phyloP scores from a whole-genome alignment of 176 grass and related monocot genomes.

The Paspalum vaginatum region DNA sequence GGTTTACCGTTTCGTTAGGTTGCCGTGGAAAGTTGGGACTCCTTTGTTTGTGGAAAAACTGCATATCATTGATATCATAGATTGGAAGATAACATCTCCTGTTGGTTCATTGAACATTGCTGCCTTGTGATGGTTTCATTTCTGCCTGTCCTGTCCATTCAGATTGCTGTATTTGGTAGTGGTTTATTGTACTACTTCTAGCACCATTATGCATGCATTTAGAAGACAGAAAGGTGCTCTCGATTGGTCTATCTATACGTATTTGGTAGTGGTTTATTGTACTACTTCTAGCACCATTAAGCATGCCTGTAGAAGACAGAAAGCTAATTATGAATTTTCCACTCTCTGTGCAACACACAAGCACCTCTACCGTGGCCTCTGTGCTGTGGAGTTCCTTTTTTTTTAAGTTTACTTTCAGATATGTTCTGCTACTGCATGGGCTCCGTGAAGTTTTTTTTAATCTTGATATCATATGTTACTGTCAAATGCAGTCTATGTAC shows the following conservation, averaged over 20 bases:
- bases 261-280: too few relatives aligned
- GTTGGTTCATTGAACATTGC: slow-evolving; percentile 6
- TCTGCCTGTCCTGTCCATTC: not conserved
- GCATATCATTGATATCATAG: not conserved
- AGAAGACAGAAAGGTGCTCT: not conserved
- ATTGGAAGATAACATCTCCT: not conserved
- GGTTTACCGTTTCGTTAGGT: not conserved
- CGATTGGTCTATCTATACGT: not conserved
- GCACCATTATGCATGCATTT: not conserved
- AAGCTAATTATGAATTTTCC: too few relatives aligned
- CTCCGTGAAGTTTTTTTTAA: not conserved
- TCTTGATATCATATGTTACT: not conserved
- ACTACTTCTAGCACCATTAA: too few relatives aligned
- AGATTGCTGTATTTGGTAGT: slow-evolving; percentile 17
- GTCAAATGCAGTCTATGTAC: not conserved
- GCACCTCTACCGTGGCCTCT: not conserved
- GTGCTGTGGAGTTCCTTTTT: not conserved
- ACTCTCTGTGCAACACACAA: not conserved
- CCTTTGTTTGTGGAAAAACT: not conserved
- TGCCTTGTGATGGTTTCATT: slow-evolving; percentile 26
- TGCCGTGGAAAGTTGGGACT: not conserved
- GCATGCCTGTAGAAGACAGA: too few relatives aligned
- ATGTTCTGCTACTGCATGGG: not conserved
- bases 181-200: not conserved
- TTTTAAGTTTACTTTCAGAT: not conserved